Conservation (phyloP, 768 basidiomycete genomes). For the Jaapia argillacea region DNA sequence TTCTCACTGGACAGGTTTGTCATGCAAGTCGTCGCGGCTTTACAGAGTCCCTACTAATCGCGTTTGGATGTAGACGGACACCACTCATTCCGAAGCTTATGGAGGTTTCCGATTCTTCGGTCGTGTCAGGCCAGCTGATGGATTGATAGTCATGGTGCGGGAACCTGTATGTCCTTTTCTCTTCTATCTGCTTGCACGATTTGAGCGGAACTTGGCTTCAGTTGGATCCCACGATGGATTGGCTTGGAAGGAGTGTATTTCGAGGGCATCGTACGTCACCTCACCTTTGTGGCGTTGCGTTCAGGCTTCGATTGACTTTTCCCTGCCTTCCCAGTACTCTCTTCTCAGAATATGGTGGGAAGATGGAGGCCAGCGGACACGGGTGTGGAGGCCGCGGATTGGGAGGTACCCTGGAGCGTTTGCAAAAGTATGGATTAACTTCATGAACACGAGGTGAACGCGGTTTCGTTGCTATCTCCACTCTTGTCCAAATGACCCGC, state of each 20-base stretch:
- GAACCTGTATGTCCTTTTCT: conserved; percentile 32
- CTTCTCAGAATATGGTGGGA: background rate
- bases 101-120: conserved; percentile 45
- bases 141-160: conserved; percentile 42
- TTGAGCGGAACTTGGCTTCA: background rate
- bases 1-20: conserved; percentile 43
- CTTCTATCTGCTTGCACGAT: too few relatives aligned
- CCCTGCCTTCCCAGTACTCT: background rate
- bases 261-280: background rate
- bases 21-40: background rate
- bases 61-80: conserved; percentile 35
- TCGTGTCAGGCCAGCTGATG: conserved; percentile 48
- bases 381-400: too few relatives aligned
- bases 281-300: background rate
- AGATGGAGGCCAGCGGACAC: background rate
- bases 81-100: conserved; percentile 31
- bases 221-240: background rate
- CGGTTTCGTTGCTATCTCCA: too few relatives aligned
- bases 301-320: background rate
- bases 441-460: too few relatives aligned
- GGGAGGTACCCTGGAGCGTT: background rate
- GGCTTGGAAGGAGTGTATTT: background rate
- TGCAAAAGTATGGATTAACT: background rate
- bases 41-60: conserved; percentile 1
- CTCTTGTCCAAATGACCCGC: too few relatives aligned